Conservation (phyloP, 2,329 filamentous ascomycete species). For the Onygenales sp. region DNA sequence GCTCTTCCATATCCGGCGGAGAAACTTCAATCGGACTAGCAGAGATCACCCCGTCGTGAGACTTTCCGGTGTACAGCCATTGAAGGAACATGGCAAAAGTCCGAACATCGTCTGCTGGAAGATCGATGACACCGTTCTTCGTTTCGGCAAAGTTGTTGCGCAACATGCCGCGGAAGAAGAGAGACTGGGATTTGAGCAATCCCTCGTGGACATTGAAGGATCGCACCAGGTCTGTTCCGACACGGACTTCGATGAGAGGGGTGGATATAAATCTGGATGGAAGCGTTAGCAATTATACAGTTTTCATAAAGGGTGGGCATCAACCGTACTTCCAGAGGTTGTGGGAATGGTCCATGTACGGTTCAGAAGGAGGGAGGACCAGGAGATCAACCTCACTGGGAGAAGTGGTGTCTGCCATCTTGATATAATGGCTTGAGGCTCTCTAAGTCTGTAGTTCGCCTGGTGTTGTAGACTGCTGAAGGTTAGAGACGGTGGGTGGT, state of each 20-base stretch:
- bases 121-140: not conserved
- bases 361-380: not conserved
- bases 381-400: not conserved
- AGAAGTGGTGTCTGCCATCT: not conserved
- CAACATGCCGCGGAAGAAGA: slow-evolving; percentile 1
- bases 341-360: not conserved
- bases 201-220: slow-evolving; percentile 1
- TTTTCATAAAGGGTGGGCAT: not conserved
- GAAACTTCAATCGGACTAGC: not conserved
- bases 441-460: not conserved
- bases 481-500: too few species aligned
- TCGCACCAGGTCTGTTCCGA: not conserved
- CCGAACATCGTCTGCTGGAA: not conserved
- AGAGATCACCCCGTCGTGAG: not conserved
- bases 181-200: not conserved
- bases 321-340: not conserved
- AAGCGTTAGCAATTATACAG: not conserved
- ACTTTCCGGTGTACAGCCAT: slow-evolving; percentile 1
- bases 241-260: not conserved
- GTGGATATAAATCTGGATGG: not conserved
- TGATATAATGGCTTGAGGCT: not conserved
- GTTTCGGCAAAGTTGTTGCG: not conserved
- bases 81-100: slow-evolving; percentile 1
- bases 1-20: not conserved
- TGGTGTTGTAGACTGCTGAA: too few species aligned